Evolutionary conservation across 257 asterid species (phyloP), one percentile per base, ranked within the genome.

Genomic region (Verbena officinalis): DNA sequence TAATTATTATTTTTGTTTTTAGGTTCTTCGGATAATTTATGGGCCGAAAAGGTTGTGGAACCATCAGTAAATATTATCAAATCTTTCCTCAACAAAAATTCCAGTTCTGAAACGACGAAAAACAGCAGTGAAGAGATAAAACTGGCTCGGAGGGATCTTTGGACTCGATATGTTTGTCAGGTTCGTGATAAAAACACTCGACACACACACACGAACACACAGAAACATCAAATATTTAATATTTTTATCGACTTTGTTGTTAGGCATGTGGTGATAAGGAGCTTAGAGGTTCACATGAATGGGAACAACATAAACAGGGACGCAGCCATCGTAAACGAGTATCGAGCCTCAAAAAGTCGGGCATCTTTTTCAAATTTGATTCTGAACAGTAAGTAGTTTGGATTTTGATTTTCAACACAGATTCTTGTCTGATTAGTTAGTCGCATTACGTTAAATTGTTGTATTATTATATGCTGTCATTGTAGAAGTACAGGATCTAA

Each of bases 291-390:
- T 73, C 68, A 42, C 97, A 94, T 38, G 96, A 94, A 68, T 88
- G 97, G 99, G 88, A 90, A 52, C 89, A 94, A 61, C 99, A 90
- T 58, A 75, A 57, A 65, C 88, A 81, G 64, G 97, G 97, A 15
- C 88, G 90, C 16, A 16, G 71, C 64, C 99, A 94, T 72, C 87
- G 96, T 9, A 94, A 90, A 76, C 81, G 99, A 48, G 70, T 75
- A 19, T 83, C 84, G 14, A 67, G 80, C n/a, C 91, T 88, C 43
- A 74, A 70, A 57, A 91, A 70, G 67, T 67, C 75, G 7, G 81
- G 78, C 9, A 45, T 50, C 34, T 1, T 38, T 31, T 5, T 3
- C 55, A 1, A 69, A 58, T 56, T 36, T 61, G 7, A 49, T 69
- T 9, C 24, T 38, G 30, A 57, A 64, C 14, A 38, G 38, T 27